A percentile compares a stretch with the other conserved stretches of the same genome.
These are phyloP conservation scores for Candida takata DNA, from an alignment of 805 yeast species.

Conservation along the genomic window DNA sequence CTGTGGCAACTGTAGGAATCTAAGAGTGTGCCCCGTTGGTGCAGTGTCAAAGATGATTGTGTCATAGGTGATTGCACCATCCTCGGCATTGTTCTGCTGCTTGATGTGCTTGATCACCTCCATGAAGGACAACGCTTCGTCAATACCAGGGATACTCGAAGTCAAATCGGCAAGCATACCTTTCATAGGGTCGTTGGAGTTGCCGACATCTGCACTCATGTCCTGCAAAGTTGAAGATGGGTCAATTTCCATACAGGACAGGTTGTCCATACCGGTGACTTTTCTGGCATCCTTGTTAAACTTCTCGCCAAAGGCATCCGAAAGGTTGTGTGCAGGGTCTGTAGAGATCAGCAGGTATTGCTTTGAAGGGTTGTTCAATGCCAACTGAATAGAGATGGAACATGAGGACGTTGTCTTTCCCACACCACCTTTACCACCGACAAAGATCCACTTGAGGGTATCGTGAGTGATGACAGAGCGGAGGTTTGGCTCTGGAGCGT, in stretches of 20 bases:
- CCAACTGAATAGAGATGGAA: conserved; percentile 90
- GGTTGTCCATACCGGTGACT: conserved; percentile 81
- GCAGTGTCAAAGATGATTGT: conserved; percentile 98
- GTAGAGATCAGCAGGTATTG: conserved; percentile 87
- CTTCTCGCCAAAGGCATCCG: conserved; percentile 98
- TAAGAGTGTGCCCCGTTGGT: conserved; percentile 96
- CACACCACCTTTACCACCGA: conserved; percentile 99
- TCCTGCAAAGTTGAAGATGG: conserved; percentile 93
- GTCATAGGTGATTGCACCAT: conserved; percentile 45
- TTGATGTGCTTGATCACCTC: conserved; percentile 96
- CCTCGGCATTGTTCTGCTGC: conserved; percentile 43
- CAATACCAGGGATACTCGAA: conserved; percentile 95
- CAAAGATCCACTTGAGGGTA: conserved; percentile 89
- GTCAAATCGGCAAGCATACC: conserved; percentile 85
- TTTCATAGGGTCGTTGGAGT: conserved; percentile 48
- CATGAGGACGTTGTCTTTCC: conserved; percentile 98
- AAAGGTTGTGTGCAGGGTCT: conserved; percentile 96
- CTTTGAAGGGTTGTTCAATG: conserved; percentile 69
- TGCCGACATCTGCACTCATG: conserved; percentile 42
- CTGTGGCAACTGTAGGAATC: conserved; percentile 91
- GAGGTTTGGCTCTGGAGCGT: conserved; percentile 53
- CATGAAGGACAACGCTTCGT: conserved; percentile 96
- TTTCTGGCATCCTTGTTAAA: conserved; percentile 94
- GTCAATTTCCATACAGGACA: conserved; percentile 98
- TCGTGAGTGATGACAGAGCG: conserved; percentile 60